Base-by-base conservation (phyloP, 176 grass and related monocot genomes). In the Carex myosuroides region DNA sequence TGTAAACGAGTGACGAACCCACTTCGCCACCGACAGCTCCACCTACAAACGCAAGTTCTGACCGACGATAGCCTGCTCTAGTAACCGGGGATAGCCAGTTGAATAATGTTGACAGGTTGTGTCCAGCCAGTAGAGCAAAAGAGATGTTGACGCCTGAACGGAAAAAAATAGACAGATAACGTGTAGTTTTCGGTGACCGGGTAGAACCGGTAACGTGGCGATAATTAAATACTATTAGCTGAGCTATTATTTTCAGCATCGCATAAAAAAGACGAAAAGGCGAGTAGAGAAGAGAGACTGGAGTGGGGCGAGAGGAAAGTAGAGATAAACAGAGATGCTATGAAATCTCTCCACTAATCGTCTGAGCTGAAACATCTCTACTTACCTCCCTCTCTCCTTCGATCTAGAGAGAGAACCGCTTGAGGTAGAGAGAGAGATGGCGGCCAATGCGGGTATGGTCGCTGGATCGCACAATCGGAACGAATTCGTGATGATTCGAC, bases 401-500 rank as follows among this genome's bases (percentile, higher is more conserved):
- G 60, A 79, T 86, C 74, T 70, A 79, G 50, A 64, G 66, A 54
- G 83, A 66, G 63, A 65, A 70, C 6, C 29, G 3, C 50, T 52
- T 70, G 9, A 58, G 60, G 20, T 57, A 64, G 6, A 72, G 37
- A 72, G 37, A 80, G 79, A 21, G 50, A 95, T 95, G 93, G 90
- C 80, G 61, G 86, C 80, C 86, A 95, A 86, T 90, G 79, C 79
- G 39, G 93, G 90, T 81, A 92, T 95, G 90, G 90, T 89, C 48
- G 93, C 90, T 20, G 93, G 93, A 64, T 90, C 93, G 82, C 90
- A 76, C 82, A 87, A 85, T 57, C 70, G 93, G 81, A 89, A 82
- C 72, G 90, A 91, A 72, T 90, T 95, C 88, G 90, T 95, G 29
- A 91, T 88, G 20, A 90, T 95, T 84, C 90, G 88, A 5, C 59